These are phyloP conservation scores for Karstenula rhodostoma DNA, from an alignment of 2,329 filamentous ascomycete species.

Conservation along the genomic window DNA sequence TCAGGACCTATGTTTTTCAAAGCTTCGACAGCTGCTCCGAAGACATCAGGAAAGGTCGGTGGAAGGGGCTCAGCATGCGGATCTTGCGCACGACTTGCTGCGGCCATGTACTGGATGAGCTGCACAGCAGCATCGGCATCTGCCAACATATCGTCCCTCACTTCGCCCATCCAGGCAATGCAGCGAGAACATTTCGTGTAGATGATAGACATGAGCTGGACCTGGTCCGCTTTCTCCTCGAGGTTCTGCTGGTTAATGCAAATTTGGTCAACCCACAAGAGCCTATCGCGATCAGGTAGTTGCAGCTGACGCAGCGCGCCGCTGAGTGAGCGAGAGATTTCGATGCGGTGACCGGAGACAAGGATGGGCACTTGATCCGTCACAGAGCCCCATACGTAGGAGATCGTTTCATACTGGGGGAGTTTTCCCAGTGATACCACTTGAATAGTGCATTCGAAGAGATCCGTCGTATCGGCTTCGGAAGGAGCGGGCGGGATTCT, in stretches of 20 bases:
- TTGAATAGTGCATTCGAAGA: neutral
- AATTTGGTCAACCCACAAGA: conserved; percentile 7
- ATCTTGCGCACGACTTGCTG: neutral
- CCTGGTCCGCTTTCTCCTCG: conserved; percentile 4
- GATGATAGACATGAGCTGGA: conserved; percentile 4
- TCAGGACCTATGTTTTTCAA: neutral
- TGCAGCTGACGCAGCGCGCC: conserved; percentile 1
- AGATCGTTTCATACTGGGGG: conserved; percentile 2
- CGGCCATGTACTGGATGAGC: conserved; percentile 6
- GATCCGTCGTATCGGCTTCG: neutral
- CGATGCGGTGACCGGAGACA: neutral
- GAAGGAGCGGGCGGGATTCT: neutral
- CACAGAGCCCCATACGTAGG: conserved; percentile 1
- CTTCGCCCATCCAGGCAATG: conserved; percentile 8
- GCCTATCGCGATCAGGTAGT: conserved; percentile 3
- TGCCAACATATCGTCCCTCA: neutral
- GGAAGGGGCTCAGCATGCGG: neutral
- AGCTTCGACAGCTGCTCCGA: conserved; percentile 2
- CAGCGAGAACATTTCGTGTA: conserved; percentile 6
- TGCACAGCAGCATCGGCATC: neutral
- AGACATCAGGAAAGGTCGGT: neutral
- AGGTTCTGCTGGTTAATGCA: conserved; percentile 6
- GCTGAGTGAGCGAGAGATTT: neutral
- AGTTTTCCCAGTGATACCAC: neutral
- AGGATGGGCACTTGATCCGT: neutral